These are phyloP conservation scores for Geotrichum fermentans DNA, from an alignment of 1,139 yeast species.

Conservation along the genomic window DNA sequence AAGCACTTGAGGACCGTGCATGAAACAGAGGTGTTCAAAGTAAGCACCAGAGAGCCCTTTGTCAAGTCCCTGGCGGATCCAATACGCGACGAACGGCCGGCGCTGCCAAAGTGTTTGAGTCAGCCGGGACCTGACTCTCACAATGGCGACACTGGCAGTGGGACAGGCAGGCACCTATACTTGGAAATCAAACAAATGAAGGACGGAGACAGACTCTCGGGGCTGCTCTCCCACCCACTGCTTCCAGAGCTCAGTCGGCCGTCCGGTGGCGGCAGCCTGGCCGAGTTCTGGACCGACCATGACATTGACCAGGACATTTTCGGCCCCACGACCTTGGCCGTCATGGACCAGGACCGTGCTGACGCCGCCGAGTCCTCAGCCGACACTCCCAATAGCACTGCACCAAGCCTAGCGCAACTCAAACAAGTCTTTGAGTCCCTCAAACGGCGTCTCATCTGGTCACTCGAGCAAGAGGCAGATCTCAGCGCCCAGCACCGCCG, in stretches of 20 bases:
- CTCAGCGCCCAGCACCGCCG: conserved; percentile 44
- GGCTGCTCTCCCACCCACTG: conserved; percentile 10
- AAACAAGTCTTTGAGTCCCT: conserved; percentile 33
- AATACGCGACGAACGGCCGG: conserved; percentile 15
- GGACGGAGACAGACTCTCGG: conserved; percentile 1
- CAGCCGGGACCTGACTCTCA: conserved; percentile 15
- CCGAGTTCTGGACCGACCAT: conserved; percentile 7
- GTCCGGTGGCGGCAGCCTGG: conserved; percentile 20
- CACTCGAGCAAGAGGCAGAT: conserved; percentile 46
- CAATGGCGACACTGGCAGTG: conserved; percentile 19
- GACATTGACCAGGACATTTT: conserved; percentile 16
- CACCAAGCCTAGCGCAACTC: conserved; percentile 19
- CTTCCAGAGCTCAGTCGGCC: conserved; percentile 13
- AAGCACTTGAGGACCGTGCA: conserved; percentile 62
- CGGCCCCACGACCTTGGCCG: conserved; percentile 16
- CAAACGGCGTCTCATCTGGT: conserved; percentile 44
- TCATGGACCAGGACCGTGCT: not conserved
- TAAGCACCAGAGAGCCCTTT: conserved; percentile 10
- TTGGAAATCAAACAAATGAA: conserved; percentile 28
- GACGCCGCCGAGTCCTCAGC: conserved; percentile 1
- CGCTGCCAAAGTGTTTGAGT: conserved; percentile 11
- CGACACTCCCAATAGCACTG: not conserved
- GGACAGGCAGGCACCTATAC: conserved; percentile 11
- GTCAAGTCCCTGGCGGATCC: conserved; percentile 17
- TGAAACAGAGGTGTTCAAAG: conserved; percentile 39